These are phyloP conservation scores for Pichia rugopelliculosa DNA, from an alignment of 805 yeast species.

Conservation along the genomic window DNA sequence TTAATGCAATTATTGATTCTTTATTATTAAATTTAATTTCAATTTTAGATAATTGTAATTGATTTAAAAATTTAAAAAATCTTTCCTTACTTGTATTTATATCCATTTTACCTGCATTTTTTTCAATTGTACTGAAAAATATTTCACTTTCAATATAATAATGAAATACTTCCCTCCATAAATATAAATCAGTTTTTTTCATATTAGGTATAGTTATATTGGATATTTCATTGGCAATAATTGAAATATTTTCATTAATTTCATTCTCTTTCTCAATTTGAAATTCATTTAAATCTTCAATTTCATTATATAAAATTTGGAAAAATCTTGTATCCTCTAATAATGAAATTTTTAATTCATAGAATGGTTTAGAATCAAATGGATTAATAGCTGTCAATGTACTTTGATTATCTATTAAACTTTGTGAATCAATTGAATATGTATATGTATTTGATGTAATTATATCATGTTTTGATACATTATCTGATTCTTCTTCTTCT, in stretches of 20 bases:
- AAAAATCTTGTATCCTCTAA: slow-evolving; percentile 56
- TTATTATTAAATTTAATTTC: slow-evolving; percentile 39
- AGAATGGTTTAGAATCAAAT: slow-evolving; percentile 17
- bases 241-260: slow-evolving; percentile 36
- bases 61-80: slow-evolving; percentile 33
- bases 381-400: slow-evolving; percentile 15
- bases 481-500: no score
- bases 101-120: slow-evolving; percentile 35
- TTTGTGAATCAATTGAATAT: neutral
- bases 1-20: slow-evolving; percentile 37
- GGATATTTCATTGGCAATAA: slow-evolving; percentile 34
- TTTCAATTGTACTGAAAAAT: slow-evolving; percentile 41
- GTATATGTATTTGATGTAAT: neutral
- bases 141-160: slow-evolving; percentile 60
- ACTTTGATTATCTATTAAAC: neutral
- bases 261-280: slow-evolving; percentile 35
- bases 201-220: slow-evolving; percentile 34
- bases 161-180: slow-evolving; percentile 65
- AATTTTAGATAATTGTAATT: slow-evolving; percentile 32
- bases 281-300: slow-evolving; percentile 41
- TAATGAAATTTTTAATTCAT: slow-evolving; percentile 30
- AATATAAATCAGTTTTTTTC: slow-evolving; percentile 48
- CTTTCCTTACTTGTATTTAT: slow-evolving; percentile 39
- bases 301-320: slow-evolving; percentile 47
- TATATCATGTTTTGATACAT: neutral